Base-by-base conservation (phyloP, 192 early-diverging fungal genomes). In the Spizellomyces punctatus region DNA sequence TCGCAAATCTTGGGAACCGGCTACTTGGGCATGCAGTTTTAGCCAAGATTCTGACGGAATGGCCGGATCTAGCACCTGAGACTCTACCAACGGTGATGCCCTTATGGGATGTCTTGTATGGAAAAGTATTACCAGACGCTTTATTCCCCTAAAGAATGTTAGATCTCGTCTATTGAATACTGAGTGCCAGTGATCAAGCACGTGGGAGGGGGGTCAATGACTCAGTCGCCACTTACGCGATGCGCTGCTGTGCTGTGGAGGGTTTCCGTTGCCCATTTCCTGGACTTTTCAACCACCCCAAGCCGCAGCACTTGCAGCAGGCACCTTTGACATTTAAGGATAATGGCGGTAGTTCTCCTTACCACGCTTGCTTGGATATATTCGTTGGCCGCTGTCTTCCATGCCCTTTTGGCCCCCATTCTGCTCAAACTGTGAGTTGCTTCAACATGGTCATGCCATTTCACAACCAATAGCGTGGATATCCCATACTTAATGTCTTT, bases 11-110 rank as follows among this genome's bases (percentile, higher is more conserved):
- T 42, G 80, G 75, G 8, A 81, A 81, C 52, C 43, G 58, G 10
- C 21, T 71, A 17, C 43, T 81, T 10, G 80, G 55, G 10, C 10
- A 63, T 5, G 76, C 76, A 9, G 5, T 81, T 16, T 16, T 78
- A 67, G 67, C 76, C 19, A 61, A 65, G 6, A 82, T 91, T 12
- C 50, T 22, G 10, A 19, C 21, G 0, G 50, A 66, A 9, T 89
- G 81, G 71, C 85, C 82, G 17, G 82, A 85, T 22, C 75, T 85
- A 52, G 62, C 77, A 63, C 86, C 86, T 8, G 83, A 86, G 49
- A 69, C n/a, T n/a, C 49, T 87, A 49, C 62, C 67, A n/a, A 77
- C 74, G 60, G 67, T 81, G 58, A 58, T 80, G 10, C 82, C 84
- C 2, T 60, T 59, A 55, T 85, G 77, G 81, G 54, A 12, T 54